A percentile compares a stretch with the other conserved stretches of the same genome.
These are phyloP conservation scores for Nicotiana paniculata DNA, from an alignment of 257 asterid genomes.

Conservation along the genomic window DNA sequence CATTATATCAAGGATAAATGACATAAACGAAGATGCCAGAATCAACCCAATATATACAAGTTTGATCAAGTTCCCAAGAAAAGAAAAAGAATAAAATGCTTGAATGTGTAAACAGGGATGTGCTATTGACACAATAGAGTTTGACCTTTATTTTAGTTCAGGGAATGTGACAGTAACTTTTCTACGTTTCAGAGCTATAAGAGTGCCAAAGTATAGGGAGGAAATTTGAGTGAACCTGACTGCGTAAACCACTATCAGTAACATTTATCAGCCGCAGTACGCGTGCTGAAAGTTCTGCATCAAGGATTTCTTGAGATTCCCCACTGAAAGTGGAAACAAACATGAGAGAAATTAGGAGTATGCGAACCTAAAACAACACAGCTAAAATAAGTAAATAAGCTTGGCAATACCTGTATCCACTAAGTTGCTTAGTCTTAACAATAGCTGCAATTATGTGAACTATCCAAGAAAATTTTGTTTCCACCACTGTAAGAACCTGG, in stretches of 20 bases:
- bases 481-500: conserved; percentile 62
- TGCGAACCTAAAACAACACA: neutral
- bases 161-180: neutral
- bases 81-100: neutral
- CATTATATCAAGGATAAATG: conserved; percentile 14
- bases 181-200: neutral
- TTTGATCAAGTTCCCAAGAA: neutral
- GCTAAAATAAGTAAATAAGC: neutral
- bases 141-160: neutral
- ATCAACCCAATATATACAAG: neutral
- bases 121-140: neutral
- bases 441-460: conserved; percentile 92
- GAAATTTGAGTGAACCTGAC: conserved; percentile 48
- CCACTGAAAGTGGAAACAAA: conserved; percentile 36
- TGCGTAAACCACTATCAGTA: conserved; percentile 81
- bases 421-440: conserved; percentile 67
- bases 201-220: neutral
- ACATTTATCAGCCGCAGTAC: conserved; percentile 77
- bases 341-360: conserved; percentile 1
- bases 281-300: conserved; percentile 97
- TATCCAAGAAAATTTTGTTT: conserved; percentile 94
- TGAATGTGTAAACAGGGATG: neutral
- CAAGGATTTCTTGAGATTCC: conserved; percentile 88
- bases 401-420: conserved; percentile 60
- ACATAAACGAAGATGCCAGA: neutral